Conservation (phyloP, 1,284 basidiomycete species). For the Apiotrichum mycotoxinovorans region DNA sequence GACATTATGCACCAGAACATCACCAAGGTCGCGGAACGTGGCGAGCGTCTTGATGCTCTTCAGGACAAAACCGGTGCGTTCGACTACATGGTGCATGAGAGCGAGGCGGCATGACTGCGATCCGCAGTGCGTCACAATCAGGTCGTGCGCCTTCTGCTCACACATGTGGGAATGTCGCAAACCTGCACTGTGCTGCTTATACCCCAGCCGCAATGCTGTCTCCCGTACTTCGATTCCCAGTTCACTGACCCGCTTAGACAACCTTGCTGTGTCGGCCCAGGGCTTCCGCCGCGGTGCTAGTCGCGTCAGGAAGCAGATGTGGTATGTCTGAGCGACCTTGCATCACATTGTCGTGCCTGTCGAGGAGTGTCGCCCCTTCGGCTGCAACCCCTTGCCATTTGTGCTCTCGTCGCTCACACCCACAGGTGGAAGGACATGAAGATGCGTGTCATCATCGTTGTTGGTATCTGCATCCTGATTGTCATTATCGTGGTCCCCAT, state of each 20-base stretch:
- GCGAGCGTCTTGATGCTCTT: slow-evolving; percentile 86
- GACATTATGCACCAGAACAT: slow-evolving; percentile 98
- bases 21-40: slow-evolving; percentile 81
- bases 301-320: slow-evolving; percentile 91
- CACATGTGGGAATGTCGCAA: no score
- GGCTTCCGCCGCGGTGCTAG: slow-evolving; percentile 97
- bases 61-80: slow-evolving; percentile 95
- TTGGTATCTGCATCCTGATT: slow-evolving; percentile 80
- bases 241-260: slow-evolving; percentile 61
- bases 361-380: neutral
- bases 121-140: no score
- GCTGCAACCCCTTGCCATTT: no score
- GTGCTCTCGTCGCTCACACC: no score
- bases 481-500: slow-evolving; percentile 90
- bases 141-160: no score
- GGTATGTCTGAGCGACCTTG: slow-evolving; percentile 51
- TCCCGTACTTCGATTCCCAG: no score
- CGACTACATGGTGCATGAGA: neutral
- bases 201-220: no score
- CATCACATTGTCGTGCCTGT: neutral
- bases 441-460: slow-evolving; percentile 62
- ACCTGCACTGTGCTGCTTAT: no score
- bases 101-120: no score
- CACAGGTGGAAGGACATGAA: slow-evolving; percentile 98
- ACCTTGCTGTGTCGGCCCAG: slow-evolving; percentile 96